Evolutionary conservation across 1,284 basidiomycete genomes (phyloP).

Genomic region (Heterobasidion parviporum): DNA sequence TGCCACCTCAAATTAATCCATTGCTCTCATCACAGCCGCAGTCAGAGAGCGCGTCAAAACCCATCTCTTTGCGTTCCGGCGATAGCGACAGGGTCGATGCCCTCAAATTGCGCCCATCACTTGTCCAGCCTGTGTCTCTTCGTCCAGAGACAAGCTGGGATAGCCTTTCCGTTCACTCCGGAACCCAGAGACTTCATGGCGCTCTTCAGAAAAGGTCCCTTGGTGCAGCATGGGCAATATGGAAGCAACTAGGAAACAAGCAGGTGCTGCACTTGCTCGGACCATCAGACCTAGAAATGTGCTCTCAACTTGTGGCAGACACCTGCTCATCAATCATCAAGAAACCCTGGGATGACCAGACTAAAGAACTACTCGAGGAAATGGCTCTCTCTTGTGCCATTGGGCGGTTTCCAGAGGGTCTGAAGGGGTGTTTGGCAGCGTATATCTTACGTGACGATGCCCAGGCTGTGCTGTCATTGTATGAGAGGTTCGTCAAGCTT

Average conservation of each 20-base stretch:
- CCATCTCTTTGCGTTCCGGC: neutral
- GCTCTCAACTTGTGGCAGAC: constrained; percentile 27
- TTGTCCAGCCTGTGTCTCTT: too few relatives aligned
- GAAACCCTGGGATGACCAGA: constrained; percentile 18
- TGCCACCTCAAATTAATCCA: neutral
- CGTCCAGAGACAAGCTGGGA: too few relatives aligned
- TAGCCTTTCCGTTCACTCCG: neutral
- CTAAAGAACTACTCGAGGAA: constrained; percentile 7
- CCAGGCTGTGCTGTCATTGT: constrained; percentile 35
- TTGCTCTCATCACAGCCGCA: too few relatives aligned
- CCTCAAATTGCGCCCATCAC: too few relatives aligned
- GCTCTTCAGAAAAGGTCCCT: constrained; percentile 12
- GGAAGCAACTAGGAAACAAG: constrained; percentile 35
- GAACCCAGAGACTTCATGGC: constrained; percentile 10
- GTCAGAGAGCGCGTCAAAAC: neutral
- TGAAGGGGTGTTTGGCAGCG: constrained; percentile 41
- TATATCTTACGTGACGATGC: constrained; percentile 34
- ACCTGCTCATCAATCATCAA: constrained; percentile 17
- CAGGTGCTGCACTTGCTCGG: constrained; percentile 35
- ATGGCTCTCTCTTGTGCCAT: neutral
- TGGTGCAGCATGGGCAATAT: constrained; percentile 24
- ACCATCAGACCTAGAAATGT: constrained; percentile 28
- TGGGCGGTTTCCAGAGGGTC: constrained; percentile 27
- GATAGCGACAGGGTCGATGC: too few relatives aligned
- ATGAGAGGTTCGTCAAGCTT: constrained; percentile 28